phyloP scores from a whole-genome alignment of 768 basidiomycete genomes.

The Tylopilus sp. region DNA sequence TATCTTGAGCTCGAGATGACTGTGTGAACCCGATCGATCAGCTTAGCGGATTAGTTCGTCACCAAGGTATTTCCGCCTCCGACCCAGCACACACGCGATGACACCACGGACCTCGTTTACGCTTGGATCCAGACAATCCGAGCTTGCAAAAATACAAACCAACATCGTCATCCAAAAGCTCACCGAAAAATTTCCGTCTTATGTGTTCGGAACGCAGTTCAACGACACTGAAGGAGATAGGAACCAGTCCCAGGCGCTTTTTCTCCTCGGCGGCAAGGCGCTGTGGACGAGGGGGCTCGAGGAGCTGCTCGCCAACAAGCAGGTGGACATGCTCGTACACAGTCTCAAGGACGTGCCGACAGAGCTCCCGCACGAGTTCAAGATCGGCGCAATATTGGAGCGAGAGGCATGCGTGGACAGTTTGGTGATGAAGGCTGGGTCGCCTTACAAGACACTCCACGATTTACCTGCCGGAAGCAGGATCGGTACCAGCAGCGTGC shows the following conservation, averaged over 20 bases:
- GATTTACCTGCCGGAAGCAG: constrained; percentile 87
- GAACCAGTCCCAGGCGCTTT: constrained; percentile 85
- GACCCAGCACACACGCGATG: constrained; percentile 10
- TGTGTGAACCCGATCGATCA: background rate
- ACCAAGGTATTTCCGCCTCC: background rate
- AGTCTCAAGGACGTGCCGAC: constrained; percentile 94
- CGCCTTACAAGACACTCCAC: constrained; percentile 64
- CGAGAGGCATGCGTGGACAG: constrained; percentile 89
- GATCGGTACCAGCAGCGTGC: constrained; percentile 93
- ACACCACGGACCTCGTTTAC: constrained; percentile 47
- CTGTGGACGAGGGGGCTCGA: constrained; percentile 98
- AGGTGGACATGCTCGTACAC: constrained; percentile 92
- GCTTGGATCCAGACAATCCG: constrained; percentile 82
- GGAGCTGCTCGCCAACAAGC: constrained; percentile 64
- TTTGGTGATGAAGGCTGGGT: constrained; percentile 78
- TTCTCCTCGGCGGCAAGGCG: constrained; percentile 86
- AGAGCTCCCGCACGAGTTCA: constrained; percentile 75
- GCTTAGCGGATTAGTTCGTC: background rate
- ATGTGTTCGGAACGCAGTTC: constrained; percentile 49
- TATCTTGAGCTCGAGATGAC: background rate
- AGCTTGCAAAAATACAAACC: constrained; percentile 89
- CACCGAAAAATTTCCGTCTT: constrained; percentile 48
- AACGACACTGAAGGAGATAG: constrained; percentile 82
- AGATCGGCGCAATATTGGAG: constrained; percentile 79
- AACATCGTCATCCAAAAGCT: constrained; percentile 71